These are phyloP conservation scores for Beverwykella pulmonaria DNA, from an alignment of 495 filamentous ascomycete genomes.

Conservation along the genomic window DNA sequence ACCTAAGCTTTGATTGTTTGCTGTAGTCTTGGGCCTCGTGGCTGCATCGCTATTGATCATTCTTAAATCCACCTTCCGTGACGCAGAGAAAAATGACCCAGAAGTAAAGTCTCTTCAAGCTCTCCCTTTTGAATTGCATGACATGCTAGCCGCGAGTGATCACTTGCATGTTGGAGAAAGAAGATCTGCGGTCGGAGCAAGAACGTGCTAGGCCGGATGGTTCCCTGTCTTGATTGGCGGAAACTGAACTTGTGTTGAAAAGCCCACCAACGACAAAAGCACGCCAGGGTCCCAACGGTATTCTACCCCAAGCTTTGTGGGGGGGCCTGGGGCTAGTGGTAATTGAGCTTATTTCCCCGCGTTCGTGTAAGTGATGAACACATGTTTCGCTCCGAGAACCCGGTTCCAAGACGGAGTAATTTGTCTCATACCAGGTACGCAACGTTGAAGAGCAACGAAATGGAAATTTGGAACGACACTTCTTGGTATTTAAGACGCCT, in stretches of 20 bases:
- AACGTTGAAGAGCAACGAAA: neutral
- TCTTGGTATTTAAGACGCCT: neutral
- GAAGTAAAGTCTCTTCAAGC: no score
- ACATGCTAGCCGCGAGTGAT: no score
- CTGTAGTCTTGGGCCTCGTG: no score
- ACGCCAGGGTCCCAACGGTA: neutral
- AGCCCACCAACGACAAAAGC: neutral
- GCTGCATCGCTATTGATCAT: no score
- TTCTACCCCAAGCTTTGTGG: constrained; percentile 12
- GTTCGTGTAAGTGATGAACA: constrained; percentile 7
- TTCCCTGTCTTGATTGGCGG: neutral
- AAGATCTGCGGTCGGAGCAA: neutral
- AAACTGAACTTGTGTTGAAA: neutral
- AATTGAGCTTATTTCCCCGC: constrained; percentile 7
- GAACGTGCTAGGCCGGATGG: neutral
- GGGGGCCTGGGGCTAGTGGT: constrained; percentile 12
- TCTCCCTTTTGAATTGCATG: no score
- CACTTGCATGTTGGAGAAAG: neutral
- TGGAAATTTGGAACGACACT: neutral
- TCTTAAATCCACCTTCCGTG: no score
- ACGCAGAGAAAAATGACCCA: no score
- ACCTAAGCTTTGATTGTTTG: no score
- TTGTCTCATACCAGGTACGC: neutral
- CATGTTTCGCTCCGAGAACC: neutral
- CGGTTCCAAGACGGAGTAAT: constrained; percentile 25